These are phyloP conservation scores for Penicillium antarcticum DNA, from an alignment of 495 filamentous ascomycete species.

Conservation along the genomic window DNA sequence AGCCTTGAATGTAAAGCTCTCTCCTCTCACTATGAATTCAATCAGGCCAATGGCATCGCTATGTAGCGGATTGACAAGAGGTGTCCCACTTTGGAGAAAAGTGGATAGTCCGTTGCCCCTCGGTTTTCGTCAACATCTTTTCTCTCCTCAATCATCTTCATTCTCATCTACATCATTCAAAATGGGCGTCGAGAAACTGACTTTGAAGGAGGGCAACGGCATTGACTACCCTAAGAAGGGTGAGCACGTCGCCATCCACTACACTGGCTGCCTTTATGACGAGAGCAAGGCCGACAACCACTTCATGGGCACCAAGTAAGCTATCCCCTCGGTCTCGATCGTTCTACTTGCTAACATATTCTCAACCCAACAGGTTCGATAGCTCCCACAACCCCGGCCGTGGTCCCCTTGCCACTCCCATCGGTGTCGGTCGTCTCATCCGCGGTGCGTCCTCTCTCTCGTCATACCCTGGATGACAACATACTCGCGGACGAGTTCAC, in stretches of 20 bases:
- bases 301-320: constrained; percentile 50
- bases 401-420: constrained; percentile 61
- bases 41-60: too few species aligned
- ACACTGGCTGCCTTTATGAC: constrained; percentile 80
- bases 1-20: too few species aligned
- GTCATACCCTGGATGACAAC: not conserved
- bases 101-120: too few species aligned
- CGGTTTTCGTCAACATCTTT: not conserved
- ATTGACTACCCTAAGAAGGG: constrained; percentile 54
- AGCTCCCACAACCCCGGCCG: constrained; percentile 57
- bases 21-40: too few species aligned
- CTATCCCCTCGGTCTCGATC: not conserved
- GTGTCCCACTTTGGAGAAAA: too few species aligned
- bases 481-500: not conserved
- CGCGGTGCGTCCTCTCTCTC: constrained; percentile 50
- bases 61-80: too few species aligned
- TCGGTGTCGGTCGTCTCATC: constrained; percentile 77
- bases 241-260: constrained; percentile 76
- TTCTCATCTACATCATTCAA: constrained; percentile 6
- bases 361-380: constrained; percentile 61
- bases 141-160: not conserved
- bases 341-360: not conserved
- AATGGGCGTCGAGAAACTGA: constrained; percentile 55
- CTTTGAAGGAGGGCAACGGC: constrained; percentile 47
- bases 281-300: constrained; percentile 38